Base-by-base conservation (phyloP, 1,284 basidiomycete genomes). In the Marasmius oreades region DNA sequence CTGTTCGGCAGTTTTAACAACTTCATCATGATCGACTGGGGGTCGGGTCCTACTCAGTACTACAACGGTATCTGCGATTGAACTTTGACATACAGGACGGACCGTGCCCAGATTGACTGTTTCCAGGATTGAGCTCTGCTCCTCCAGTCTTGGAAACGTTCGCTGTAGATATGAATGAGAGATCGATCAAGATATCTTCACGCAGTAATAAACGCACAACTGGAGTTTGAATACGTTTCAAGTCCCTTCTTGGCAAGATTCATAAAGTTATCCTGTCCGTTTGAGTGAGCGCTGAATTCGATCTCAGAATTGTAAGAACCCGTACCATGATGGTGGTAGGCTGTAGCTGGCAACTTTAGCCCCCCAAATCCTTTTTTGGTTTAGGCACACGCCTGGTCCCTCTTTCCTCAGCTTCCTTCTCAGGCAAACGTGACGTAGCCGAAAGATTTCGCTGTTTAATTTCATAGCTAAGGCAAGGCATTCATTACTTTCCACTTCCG, bases 221-320 rank as follows among this genome's bases (percentile, higher is more conserved):
- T 62, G 46, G 74, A 76, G 16, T 74, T 64, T 59, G 71, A 67
- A 70, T 87, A 84, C 63, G 82, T 74, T 42, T 77, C 65, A 61
- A 73, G 69, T 62, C 85, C 83, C 67, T 89, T 67, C 70, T 89
- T 86, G 12, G 86, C 88, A 61, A 91, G 67, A 61, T 80, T 81
- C 37, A 89, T 76, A 60, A 90, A 79, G 56, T 66, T 75, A 56
- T 89, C 85, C 88, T 88, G 26, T 6, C 4, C 12, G 11, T n/a
- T 10, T 5, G 16, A 33, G 11, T n/a, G 33, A 31, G 18, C 26
- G 18, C 5, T 33, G 16, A 26, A 18, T 16, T 33, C 18, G 2
- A n/a, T 31, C 12, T 28, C 6, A 47, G n/a, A 31, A 26, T 33
- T 10, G 10, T 31, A 10, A 31, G 6, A 18, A 33, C 8, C 2